These are phyloP conservation scores for Metschnikowia borealis DNA, from an alignment of 805 yeast species.

Conservation along the genomic window DNA sequence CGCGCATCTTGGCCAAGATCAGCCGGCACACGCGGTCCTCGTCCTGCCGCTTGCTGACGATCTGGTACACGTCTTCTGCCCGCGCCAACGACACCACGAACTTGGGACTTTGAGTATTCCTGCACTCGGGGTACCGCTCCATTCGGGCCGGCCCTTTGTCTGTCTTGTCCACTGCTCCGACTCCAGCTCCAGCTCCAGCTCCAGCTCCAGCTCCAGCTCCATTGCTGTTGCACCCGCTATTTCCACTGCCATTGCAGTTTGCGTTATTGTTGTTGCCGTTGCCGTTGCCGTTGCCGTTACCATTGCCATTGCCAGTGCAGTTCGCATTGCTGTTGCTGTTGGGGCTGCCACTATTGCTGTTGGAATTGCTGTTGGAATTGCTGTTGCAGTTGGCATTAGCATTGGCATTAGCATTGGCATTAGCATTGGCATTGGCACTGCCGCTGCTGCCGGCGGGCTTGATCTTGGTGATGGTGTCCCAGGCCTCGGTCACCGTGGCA, in stretches of 20 bases:
- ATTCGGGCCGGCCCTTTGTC: background rate
- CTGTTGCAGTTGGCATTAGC: no score
- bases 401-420: no score
- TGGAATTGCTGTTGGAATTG: no score
- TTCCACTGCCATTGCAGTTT: no score
- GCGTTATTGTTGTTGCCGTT: no score
- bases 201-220: background rate
- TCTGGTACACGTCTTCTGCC: slow-evolving; percentile 54
- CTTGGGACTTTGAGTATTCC: slow-evolving; percentile 52
- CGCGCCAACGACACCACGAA: slow-evolving; percentile 62
- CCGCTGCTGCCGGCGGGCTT: background rate
- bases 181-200: background rate
- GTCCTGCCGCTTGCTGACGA: slow-evolving; percentile 56
- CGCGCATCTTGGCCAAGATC: slow-evolving; percentile 36
- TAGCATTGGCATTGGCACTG: no score
- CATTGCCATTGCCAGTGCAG: no score
- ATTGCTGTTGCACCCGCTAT: background rate
- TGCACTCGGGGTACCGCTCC: background rate
- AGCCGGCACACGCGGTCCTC: slow-evolving; percentile 62
- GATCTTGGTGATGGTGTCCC: background rate
- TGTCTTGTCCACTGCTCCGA: background rate
- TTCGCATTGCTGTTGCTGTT: no score
- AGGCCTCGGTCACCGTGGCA: slow-evolving; percentile 2
- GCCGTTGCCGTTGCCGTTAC: no score
- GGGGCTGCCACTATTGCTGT: no score